A percentile compares a stretch with the other conserved stretches of the same genome.
These are phyloP conservation scores for Yamadazyma siamensis DNA, from an alignment of 1,139 yeast genomes.

Conservation along the genomic window DNA sequence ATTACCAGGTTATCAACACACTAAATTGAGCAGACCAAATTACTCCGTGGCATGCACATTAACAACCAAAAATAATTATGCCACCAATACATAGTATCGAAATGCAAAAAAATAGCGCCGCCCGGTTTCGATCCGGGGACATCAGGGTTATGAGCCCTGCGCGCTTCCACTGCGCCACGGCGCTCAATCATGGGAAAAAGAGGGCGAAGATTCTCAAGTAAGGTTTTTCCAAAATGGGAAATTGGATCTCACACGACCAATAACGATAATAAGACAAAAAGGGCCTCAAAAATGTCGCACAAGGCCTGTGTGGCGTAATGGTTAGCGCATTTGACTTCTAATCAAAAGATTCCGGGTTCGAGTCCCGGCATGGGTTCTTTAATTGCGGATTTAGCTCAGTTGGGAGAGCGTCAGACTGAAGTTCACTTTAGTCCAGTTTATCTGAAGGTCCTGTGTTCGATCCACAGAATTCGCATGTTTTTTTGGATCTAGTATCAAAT, in stretches of 20 bases:
- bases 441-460: conserved; percentile 59
- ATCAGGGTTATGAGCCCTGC: conserved; percentile 99
- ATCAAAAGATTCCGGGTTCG: conserved; percentile 23
- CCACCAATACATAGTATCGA: no score
- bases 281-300: neutral
- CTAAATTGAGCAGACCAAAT: no score
- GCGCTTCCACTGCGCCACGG: conserved; percentile 99
- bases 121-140: conserved; percentile 99
- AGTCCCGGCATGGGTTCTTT: conserved; percentile 20
- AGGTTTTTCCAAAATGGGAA: no score
- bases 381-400: conserved; percentile 44
- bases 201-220: no score
- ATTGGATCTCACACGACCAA: no score
- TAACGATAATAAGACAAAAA: no score
- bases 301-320: conserved; percentile 21
- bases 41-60: no score
- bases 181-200: no score
- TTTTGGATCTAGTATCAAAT: conserved; percentile 7
- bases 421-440: conserved; percentile 34
- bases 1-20: no score
- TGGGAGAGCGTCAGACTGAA: conserved; percentile 59
- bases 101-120: no score
- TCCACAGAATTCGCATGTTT: conserved; percentile 47
- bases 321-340: conserved; percentile 22
- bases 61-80: no score